These are phyloP conservation scores for Rhazya stricta DNA, from an alignment of 257 asterid species.

Conservation along the genomic window DNA sequence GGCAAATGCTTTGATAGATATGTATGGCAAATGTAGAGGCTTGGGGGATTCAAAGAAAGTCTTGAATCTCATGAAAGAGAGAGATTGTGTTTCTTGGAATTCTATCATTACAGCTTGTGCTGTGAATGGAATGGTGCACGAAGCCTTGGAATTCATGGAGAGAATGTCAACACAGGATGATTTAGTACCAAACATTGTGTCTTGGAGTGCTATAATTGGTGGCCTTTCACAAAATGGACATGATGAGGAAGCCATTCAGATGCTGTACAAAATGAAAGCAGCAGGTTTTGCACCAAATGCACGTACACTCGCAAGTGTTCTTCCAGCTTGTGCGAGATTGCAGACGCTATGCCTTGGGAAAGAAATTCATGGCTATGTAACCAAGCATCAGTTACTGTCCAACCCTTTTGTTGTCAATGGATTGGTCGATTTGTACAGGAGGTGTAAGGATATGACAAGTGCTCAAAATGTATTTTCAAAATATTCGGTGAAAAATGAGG, in stretches of 20 bases:
- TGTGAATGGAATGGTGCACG: constrained; percentile 44
- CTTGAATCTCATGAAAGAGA: constrained; percentile 33
- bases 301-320: constrained; percentile 50
- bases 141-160: constrained; percentile 45
- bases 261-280: constrained; percentile 47
- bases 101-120: constrained; percentile 63
- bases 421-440: constrained; percentile 64
- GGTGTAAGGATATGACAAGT: constrained; percentile 52
- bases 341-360: constrained; percentile 45
- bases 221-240: constrained; percentile 66
- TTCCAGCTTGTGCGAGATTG: constrained; percentile 71
- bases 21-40: constrained; percentile 69
- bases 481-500: constrained; percentile 53
- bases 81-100: constrained; percentile 77
- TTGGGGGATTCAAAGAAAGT: constrained; percentile 45
- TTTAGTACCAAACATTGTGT: constrained; percentile 41
- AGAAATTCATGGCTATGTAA: constrained; percentile 64
- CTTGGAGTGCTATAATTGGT: constrained; percentile 73
- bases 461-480: constrained; percentile 50
- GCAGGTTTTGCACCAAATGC: constrained; percentile 59
- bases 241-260: constrained; percentile 52
- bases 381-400: constrained; percentile 51
- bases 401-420: constrained; percentile 68
- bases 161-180: constrained; percentile 40
- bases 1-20: constrained; percentile 68